Conservation (phyloP, 2,329 filamentous ascomycete genomes). For the Penicillium corylophilum region DNA sequence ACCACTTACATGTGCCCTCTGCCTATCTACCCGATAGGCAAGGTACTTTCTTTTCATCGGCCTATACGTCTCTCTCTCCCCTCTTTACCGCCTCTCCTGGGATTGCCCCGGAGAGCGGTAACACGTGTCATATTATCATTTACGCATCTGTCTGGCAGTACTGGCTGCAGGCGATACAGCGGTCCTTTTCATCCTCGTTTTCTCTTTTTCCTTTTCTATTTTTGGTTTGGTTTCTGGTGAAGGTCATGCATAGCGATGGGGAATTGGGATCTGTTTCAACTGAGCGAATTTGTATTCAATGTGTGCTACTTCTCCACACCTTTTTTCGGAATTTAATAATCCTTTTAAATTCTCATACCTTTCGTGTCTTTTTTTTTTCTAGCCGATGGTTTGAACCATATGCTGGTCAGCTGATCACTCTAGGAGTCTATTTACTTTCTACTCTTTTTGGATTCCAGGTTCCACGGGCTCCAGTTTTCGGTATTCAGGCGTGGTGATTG, state of each 20-base stretch:
- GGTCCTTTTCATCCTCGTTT: not conserved
- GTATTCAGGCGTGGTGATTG: not conserved
- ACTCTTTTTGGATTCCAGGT: not conserved
- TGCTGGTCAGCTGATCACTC: not conserved
- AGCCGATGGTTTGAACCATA: not conserved
- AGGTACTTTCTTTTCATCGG: not conserved
- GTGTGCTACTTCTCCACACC: constrained; percentile 1
- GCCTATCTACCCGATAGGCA: not conserved
- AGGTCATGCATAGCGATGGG: constrained; percentile 34
- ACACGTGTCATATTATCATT: constrained; percentile 21
- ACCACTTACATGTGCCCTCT: constrained; percentile 1
- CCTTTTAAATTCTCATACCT: no score
- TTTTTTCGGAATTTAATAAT: no score
- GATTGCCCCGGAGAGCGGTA: constrained; percentile 7
- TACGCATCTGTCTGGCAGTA: constrained; percentile 11
- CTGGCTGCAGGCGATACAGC: constrained; percentile 13
- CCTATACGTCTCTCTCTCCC: constrained; percentile 1
- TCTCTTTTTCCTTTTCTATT: constrained; percentile 1
- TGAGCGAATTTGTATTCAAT: constrained; percentile 18
- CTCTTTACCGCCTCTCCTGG: constrained; percentile 2
- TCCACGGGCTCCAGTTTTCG: constrained; percentile 1
- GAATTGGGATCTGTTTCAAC: constrained; percentile 13
- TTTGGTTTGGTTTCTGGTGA: constrained; percentile 2
- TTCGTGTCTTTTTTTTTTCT: no score
- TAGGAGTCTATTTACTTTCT: not conserved